Percentiles rank a stretch among this genome's conserved stretches.
Evolutionary conservation across 2,329 filamentous ascomycete genomes (phyloP).

Genomic region (Aspergillus terreus): DNA sequence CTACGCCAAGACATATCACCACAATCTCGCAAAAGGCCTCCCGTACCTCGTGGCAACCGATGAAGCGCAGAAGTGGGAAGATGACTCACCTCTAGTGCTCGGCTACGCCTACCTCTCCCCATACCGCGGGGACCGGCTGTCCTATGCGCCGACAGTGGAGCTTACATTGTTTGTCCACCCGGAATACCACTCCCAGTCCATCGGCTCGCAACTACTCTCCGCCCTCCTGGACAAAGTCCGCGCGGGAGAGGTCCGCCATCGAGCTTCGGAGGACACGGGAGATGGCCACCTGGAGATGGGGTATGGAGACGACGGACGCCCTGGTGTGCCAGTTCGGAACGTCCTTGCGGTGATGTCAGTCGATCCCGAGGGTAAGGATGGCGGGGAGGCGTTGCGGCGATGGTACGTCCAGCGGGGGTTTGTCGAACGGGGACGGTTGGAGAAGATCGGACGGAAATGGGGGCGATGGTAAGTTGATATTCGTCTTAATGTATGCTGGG

Average conservation of each 20-base stretch:
- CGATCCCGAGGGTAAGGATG: constrained; percentile 28
- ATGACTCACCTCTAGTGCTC: constrained; percentile 17
- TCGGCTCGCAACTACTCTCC: constrained; percentile 31
- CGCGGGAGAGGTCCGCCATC: constrained; percentile 11
- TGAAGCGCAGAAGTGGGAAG: neutral
- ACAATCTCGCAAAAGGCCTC: constrained; percentile 22
- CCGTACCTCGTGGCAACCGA: constrained; percentile 38
- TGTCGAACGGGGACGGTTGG: constrained; percentile 35
- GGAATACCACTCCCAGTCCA: constrained; percentile 25
- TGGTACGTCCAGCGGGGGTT: constrained; percentile 41
- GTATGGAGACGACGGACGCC: neutral
- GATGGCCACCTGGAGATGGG: constrained; percentile 2
- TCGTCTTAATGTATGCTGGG: neutral
- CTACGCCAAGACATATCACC: constrained; percentile 25
- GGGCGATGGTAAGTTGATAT: constrained; percentile 26
- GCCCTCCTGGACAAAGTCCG: constrained; percentile 26
- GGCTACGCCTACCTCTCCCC: constrained; percentile 35
- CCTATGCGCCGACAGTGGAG: constrained; percentile 40
- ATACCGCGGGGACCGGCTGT: constrained; percentile 33
- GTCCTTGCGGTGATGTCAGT: constrained; percentile 39
- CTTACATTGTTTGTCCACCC: constrained; percentile 38
- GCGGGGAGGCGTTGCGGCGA: constrained; percentile 30
- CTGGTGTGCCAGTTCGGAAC: constrained; percentile 20
- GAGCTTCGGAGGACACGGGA: constrained; percentile 5
- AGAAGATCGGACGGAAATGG: constrained; percentile 37